phyloP scores from a whole-genome alignment of 2,329 filamentous ascomycete species.

The Aureobasidium sp. region DNA sequence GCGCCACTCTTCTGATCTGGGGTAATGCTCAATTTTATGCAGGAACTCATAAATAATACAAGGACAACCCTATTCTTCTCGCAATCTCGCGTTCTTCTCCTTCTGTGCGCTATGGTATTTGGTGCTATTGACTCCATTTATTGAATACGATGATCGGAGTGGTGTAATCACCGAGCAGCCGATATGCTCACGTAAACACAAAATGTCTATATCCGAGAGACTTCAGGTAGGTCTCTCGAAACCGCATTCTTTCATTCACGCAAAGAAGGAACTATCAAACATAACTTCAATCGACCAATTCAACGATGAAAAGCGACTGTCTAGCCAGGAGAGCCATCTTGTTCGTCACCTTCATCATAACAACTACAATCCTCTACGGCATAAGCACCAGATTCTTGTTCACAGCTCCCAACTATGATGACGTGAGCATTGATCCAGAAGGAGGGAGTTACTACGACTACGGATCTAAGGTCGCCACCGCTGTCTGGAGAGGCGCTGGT shows the following conservation, averaged over 20 bases:
- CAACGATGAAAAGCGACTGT: background rate
- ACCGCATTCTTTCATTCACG: no score
- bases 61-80: background rate
- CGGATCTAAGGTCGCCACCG: background rate
- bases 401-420: background rate
- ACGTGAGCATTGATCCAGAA: background rate
- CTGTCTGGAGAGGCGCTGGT: background rate
- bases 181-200: background rate
- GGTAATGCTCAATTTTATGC: background rate
- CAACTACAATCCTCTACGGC: background rate
- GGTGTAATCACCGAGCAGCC: background rate
- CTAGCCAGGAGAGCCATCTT: background rate
- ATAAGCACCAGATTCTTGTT: background rate
- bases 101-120: background rate
- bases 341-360: background rate
- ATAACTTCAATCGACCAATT: no score
- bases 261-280: background rate
- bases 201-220: background rate
- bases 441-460: slow-evolving; percentile 1
- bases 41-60: background rate
- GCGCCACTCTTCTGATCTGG: background rate
- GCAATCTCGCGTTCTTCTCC: slow-evolving; percentile 2
- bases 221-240: background rate
- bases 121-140: background rate
- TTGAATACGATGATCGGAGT: background rate